phyloP scores from a whole-genome alignment of 2,329 filamentous ascomycete genomes.

The Seiridium cupressi region DNA sequence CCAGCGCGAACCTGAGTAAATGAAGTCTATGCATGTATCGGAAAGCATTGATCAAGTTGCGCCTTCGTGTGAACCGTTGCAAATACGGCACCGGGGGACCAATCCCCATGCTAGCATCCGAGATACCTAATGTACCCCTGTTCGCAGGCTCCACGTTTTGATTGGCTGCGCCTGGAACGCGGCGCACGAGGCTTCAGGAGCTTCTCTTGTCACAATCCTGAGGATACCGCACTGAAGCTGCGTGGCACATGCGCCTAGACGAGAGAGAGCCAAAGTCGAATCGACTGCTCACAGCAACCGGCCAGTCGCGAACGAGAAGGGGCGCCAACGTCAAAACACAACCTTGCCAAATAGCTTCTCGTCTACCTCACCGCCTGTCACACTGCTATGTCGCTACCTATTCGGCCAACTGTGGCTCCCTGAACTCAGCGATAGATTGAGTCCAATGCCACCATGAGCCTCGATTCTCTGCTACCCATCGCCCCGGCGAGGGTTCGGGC shows the following conservation, averaged over 20 bases:
- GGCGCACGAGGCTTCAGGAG: conserved; percentile 21
- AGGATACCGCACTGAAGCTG: background rate
- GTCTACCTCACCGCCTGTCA: background rate
- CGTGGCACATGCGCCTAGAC: background rate
- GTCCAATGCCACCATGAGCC: conserved; percentile 68
- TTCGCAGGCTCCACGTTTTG: background rate
- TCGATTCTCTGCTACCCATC: conserved; percentile 86
- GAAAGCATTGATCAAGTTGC: no score
- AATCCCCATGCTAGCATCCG: no score
- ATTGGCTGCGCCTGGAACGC: conserved; percentile 13
- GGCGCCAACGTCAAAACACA: background rate
- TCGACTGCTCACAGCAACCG: background rate
- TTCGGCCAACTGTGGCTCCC: conserved; percentile 23
- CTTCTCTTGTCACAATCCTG: conserved; percentile 8
- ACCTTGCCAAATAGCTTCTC: background rate
- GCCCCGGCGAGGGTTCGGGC: conserved; percentile 89
- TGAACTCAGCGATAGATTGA: conserved; percentile 20
- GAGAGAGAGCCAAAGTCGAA: background rate
- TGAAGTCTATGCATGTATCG: no score
- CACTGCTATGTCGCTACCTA: conserved; percentile 6
- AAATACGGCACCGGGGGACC: no score
- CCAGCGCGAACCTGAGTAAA: no score
- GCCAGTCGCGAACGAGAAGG: no score
- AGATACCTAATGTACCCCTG: conserved; percentile 14
- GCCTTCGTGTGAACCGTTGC: no score